Base-by-base conservation (phyloP, 2,329 filamentous ascomycete species). In the Diaporthe capsici region DNA sequence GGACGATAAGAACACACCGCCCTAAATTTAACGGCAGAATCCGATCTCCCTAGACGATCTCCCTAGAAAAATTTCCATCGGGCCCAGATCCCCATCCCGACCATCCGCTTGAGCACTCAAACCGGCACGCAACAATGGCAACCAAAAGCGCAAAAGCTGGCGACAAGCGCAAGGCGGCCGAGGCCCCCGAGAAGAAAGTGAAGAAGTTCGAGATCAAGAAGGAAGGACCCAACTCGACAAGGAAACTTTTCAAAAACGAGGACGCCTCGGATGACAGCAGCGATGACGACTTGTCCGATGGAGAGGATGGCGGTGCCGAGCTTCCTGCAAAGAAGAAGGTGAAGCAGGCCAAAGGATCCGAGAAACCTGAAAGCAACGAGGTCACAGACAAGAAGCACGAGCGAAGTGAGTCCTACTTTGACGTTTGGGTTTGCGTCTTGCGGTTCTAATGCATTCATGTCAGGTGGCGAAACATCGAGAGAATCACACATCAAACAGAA, bases 401-500 rank as follows among this genome's bases (percentile, higher is more conserved):
- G 79, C 84, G 82, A 81, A 83, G 85, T 87, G 80, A 74, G 85
- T 81, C 79, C 12, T 53, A 53, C 68, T 39, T 25, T 70, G 34
- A n/a, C 20, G 25, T n/a, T 55, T 15, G 57, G 15, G 9, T 42
- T 47, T 17, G 63, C 34, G 15, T 31, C 49, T 55, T 28, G 42
- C 17, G 15, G 22, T 55, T 12, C 49, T 70, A 20, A 70, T 22
- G 15, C 28, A 28, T 22, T 8, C 22, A 13, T 55, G 2, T 12
- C 17, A 70, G 65, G 65, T 28, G 92, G 85, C 70, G 87, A 91
- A 84, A 94, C 89, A 76, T 95, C 94, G 12, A 93, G 93, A 82
- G 97, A 99, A 88, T 92, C 95, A 31, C 97, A 98, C 84, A 92
- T 93, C 68, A 98, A 98, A 85, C 97, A 99, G 86, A 98, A 96